These are phyloP conservation scores for Chenopodium formosanum DNA, from an alignment of 148 eudicot species.

Conservation along the genomic window DNA sequence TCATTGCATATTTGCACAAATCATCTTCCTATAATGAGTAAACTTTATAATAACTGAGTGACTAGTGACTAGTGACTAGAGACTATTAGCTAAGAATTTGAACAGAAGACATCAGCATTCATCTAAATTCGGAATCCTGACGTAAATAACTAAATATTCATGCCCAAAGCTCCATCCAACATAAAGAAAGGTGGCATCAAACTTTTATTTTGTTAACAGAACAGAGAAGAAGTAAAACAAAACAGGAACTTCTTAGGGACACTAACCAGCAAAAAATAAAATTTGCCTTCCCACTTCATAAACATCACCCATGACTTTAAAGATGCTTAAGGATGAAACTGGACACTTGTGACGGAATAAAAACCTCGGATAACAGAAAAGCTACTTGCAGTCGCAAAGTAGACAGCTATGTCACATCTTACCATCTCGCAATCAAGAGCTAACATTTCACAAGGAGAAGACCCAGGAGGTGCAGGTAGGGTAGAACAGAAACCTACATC, in stretches of 20 bases:
- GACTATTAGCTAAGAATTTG: not conserved
- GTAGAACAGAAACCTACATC: conserved; percentile 77
- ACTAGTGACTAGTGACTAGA: too few species aligned
- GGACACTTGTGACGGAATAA: not conserved
- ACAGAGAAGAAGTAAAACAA: not conserved
- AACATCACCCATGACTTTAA: not conserved
- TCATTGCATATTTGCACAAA: not conserved
- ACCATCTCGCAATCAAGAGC: conserved; percentile 37
- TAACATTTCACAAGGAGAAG: conserved; percentile 19
- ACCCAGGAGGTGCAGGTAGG: conserved; percentile 22
- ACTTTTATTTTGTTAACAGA: not conserved
- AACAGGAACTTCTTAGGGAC: not conserved
- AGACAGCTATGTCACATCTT: conserved; percentile 16
- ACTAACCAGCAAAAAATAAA: not conserved
- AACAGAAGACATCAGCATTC: not conserved
- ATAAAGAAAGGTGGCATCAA: not conserved
- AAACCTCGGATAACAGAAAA: not conserved
- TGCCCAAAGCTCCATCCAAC: not conserved
- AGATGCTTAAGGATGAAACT: not conserved
- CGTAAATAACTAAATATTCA: not conserved
- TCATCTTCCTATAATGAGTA: not conserved
- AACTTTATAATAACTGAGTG: not conserved
- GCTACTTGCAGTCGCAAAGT: not conserved
- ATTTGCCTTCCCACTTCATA: not conserved
- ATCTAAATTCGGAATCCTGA: not conserved